A percentile compares a stretch with the other conserved stretches of the same genome.
Evolutionary conservation across 2,329 filamentous ascomycete species (phyloP).

Genomic region (Nothophaeocryptopus gaeumannii): DNA sequence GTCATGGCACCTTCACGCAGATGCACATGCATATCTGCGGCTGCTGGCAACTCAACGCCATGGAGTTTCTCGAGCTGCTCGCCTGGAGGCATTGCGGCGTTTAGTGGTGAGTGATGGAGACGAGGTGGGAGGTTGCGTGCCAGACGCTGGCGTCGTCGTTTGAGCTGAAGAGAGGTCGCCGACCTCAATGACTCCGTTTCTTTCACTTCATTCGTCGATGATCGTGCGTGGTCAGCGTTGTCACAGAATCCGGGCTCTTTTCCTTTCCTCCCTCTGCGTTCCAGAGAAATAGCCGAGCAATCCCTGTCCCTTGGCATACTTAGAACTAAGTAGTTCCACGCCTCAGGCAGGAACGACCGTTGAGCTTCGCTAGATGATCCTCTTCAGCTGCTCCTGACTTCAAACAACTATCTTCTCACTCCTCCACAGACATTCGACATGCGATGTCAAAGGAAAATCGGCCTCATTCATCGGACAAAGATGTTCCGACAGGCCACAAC

Average conservation of each 20-base stretch:
- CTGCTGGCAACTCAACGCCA: slow-evolving; percentile 47
- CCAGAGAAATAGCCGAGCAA: background rate
- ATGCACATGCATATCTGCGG: slow-evolving; percentile 53
- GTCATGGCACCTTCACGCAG: slow-evolving; percentile 53
- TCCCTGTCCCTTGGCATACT: background rate
- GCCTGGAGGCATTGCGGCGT: slow-evolving; percentile 2
- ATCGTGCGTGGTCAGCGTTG: too few species aligned
- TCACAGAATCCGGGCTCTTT: background rate
- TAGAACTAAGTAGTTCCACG: too few species aligned
- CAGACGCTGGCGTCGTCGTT: too few species aligned
- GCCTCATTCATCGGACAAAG: slow-evolving; percentile 7
- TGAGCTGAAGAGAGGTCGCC: too few species aligned
- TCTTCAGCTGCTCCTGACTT: background rate
- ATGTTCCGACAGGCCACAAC: slow-evolving; percentile 18
- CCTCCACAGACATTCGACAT: slow-evolving; percentile 4
- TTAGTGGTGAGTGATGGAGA: background rate
- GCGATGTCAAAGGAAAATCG: slow-evolving; percentile 18
- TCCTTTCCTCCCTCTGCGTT: slow-evolving; percentile 1
- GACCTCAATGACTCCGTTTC: too few species aligned
- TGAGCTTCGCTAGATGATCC: background rate
- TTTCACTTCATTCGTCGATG: background rate
- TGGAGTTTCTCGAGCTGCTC: slow-evolving; percentile 39
- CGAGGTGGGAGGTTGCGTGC: background rate
- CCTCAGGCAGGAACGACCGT: background rate
- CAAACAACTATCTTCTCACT: background rate